Evolutionary conservation across 345 rosid species (phyloP).

Genomic region (Aquilaria malaccensis): DNA sequence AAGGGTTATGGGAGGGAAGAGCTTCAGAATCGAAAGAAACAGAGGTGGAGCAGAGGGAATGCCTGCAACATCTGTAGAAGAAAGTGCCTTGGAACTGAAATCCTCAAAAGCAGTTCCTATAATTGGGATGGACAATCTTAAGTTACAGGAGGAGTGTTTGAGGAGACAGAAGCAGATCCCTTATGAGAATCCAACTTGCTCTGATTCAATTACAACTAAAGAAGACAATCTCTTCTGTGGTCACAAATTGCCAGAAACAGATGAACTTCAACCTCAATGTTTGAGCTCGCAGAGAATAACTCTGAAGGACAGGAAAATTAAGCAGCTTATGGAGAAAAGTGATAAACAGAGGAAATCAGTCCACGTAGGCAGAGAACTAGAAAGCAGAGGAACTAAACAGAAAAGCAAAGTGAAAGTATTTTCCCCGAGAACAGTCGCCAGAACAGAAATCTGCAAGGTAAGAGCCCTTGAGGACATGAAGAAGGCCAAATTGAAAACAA

Average conservation of each 20-base stretch:
- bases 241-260: conserved; percentile 6
- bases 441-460: conserved; percentile 46
- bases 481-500: conserved; percentile 47
- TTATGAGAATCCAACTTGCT: conserved; percentile 16
- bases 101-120: not conserved
- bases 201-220: conserved; percentile 13
- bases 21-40: conserved; percentile 19
- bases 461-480: conserved; percentile 58
- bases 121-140: conserved; percentile 16
- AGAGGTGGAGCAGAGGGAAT: conserved; percentile 15
- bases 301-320: conserved; percentile 38
- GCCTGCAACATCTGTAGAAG: conserved; percentile 9
- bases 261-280: conserved; percentile 11
- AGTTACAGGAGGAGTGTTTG: conserved; percentile 10
- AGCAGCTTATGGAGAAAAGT: conserved; percentile 36
- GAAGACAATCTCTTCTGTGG: conserved; percentile 19
- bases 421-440: conserved; percentile 50
- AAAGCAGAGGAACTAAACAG: conserved; percentile 37
- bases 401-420: conserved; percentile 37
- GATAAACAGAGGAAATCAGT: conserved; percentile 66
- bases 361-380: conserved; percentile 46
- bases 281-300: conserved; percentile 26
- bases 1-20: conserved; percentile 25
- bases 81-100: conserved; percentile 5
- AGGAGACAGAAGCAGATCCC: conserved; percentile 10